Evolutionary conservation across 169 alveolate genomes (phyloP).

Genomic region (Plasmodium knowlesi): DNA sequence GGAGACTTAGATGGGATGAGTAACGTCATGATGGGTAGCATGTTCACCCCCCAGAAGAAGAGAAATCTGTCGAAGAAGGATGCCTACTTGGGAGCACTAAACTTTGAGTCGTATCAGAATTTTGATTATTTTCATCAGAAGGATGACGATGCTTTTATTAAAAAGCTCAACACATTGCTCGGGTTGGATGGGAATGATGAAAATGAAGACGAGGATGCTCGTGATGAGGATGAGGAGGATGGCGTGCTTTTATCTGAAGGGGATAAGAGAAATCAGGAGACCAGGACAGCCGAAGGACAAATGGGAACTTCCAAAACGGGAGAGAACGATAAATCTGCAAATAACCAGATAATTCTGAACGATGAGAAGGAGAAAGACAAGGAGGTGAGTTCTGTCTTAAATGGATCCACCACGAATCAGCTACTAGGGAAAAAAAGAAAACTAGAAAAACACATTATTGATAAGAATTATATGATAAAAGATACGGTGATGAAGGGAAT

Average conservation of each 20-base stretch:
- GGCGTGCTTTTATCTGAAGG: not conserved
- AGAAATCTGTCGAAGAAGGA: slow-evolving; percentile 26
- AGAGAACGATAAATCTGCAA: not conserved
- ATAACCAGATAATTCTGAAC: not conserved
- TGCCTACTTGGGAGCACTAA: slow-evolving; percentile 33
- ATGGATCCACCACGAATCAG: not conserved
- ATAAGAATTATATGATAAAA: slow-evolving; percentile 56
- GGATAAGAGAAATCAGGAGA: not conserved
- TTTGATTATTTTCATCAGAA: slow-evolving; percentile 75
- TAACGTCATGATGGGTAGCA: slow-evolving; percentile 68
- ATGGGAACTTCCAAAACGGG: not conserved
- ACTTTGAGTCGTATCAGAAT: slow-evolving; percentile 70
- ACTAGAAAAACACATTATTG: slow-evolving; percentile 64
- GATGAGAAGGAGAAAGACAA: not conserved
- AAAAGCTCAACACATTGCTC: slow-evolving; percentile 52
- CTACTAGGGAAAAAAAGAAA: slow-evolving; percentile 42
- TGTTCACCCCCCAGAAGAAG: slow-evolving; percentile 56
- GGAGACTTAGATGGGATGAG: slow-evolving; percentile 55
- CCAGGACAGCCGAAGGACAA: not conserved
- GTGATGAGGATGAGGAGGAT: not conserved
- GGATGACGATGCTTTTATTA: slow-evolving; percentile 70
- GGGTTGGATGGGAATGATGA: slow-evolving; percentile 64
- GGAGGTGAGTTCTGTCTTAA: not conserved
- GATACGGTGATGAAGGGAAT: slow-evolving; percentile 42
- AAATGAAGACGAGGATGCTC: not conserved